These are phyloP conservation scores for Gracilaria domingensis DNA, from an alignment of 23 red algal genomes.

Conservation along the genomic window DNA sequence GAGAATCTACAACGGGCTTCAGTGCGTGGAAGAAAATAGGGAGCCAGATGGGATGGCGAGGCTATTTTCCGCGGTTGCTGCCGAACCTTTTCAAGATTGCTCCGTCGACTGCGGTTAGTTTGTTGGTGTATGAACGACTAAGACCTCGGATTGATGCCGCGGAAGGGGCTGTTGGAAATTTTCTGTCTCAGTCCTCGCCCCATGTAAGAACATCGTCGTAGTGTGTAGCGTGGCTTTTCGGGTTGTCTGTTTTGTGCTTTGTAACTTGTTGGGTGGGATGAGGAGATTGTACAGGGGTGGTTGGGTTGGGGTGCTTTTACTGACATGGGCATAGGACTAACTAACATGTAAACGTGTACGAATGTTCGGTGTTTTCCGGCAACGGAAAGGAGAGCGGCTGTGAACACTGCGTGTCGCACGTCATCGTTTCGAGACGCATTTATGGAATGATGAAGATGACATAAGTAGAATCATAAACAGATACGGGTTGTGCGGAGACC, in stretches of 20 bases:
- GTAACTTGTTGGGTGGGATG: background rate
- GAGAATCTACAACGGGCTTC: constrained; percentile 7
- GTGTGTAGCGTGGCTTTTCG: background rate
- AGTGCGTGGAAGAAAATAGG: constrained; percentile 54
- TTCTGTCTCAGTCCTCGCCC: constrained; percentile 33
- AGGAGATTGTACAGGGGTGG: background rate
- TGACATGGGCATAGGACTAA: background rate
- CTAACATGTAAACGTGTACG: background rate
- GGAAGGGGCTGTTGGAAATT: constrained; percentile 17
- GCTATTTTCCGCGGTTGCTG: constrained; percentile 77
- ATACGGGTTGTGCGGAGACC: background rate
- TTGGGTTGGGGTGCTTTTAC: background rate
- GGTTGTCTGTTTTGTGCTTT: background rate
- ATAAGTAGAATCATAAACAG: background rate
- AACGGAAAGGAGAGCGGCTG: background rate
- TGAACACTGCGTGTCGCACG: background rate
- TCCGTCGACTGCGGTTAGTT: constrained; percentile 81
- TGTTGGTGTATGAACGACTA: constrained; percentile 82
- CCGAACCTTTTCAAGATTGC: constrained; percentile 85
- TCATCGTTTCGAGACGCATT: too few species aligned
- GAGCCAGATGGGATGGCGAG: constrained; percentile 74
- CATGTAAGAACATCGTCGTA: constrained; percentile 33
- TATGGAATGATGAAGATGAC: too few species aligned
- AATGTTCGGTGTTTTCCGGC: background rate
- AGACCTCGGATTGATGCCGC: constrained; percentile 41